Evolutionary conservation across 1,139 yeast species (phyloP), one percentile per base, ranked within the genome.

Genomic region (Meyerozyma carpophila): DNA sequence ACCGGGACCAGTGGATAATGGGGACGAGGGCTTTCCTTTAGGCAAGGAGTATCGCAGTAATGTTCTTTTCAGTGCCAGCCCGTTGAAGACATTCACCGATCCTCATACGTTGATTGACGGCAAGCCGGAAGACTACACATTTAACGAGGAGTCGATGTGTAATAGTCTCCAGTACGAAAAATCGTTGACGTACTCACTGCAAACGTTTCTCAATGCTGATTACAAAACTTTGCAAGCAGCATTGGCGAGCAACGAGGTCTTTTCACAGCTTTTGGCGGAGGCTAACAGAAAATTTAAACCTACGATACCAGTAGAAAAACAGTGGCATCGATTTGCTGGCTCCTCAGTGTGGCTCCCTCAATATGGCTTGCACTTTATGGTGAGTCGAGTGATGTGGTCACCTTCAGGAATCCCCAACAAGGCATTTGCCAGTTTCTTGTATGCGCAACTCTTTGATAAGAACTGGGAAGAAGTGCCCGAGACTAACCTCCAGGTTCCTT

Each of bases 231-330:
- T 63, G n/a, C 47, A 51, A 29, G 41, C 39, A n/a, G 53, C 54
- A 6, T 42, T 63, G 11, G 40, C 40, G 3, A 36, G 44, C 21
- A 49, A 51, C 34, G 42, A 42, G 7, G 51, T 48, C 8, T 61
- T 54, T 43, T 36, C 43, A 9, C 45, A 55, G 13, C 25, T 63
- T 38, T 42, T 63, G 8, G 41, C 53, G 20, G 38, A 50, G 16
- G 66, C 59, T 11, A 45, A 46, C 13, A 42, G 44, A 5, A 45
- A 47, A 38, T 59, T 59, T 43, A 49, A 55, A 37, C 55, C 66
- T 4, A 52, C 49, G 13, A 48, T 63, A 21, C 63, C 65, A 0
- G 50, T 47, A 11, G 50, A 57, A n/a, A 51, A 57, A 4, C 64
- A 59, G 43, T 39, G 41, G 41, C 34, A 29, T 8, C 31, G 41